Evolutionary conservation across 2,329 filamentous ascomycete species (phyloP), one percentile per base, ranked within the genome.

Genomic region (Chaetomiaceae sp.): DNA sequence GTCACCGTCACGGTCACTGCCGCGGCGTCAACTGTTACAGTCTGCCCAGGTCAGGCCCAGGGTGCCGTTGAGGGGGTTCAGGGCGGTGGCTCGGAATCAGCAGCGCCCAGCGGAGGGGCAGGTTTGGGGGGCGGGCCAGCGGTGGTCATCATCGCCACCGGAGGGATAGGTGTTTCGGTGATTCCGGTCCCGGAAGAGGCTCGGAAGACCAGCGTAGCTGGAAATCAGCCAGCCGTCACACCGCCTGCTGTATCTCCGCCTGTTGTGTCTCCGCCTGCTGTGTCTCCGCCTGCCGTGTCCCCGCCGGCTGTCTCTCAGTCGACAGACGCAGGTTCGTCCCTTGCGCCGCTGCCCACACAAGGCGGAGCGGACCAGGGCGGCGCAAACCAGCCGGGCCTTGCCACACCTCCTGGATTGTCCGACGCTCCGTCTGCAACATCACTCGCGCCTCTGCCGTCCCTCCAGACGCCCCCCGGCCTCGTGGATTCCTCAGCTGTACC

Each of bases 1-100:
- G 49, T 57, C 14, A 71, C 69, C 20, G 62, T 72, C 20, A 74
- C 70, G 5, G 64, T 71, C 43, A 73, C 72, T 4, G 66, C 68
- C 18, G 57, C 67, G 13, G 62, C 63, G 8, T 59, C 58, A 4
- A 66, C 64, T 18, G 60, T 67, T 23, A 67, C 64, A 1, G 57
- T 66, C n/a, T 64, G 47, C 60, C 45, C 50, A 8, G 53, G 47
- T n/a, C 30, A 53, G n/a, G 50, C 50, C 18, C 21, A 53, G n/a
- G 59, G 57, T 23, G 61, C 60, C 16, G 33, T 56, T 7, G 48
- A 55, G 8, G 59, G 54, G 9, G 45, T 25, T 50, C 42, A 36
- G 25, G 45, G 33, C 23, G 32, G 13, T 9, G 55, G 36, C 30
- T 42, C 48, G 16, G 23, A 21, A 48, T 49, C 54, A 20, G 51